Conservation (phyloP, 2,329 filamentous ascomycete species). For the Colletotrichum sublineola region DNA sequence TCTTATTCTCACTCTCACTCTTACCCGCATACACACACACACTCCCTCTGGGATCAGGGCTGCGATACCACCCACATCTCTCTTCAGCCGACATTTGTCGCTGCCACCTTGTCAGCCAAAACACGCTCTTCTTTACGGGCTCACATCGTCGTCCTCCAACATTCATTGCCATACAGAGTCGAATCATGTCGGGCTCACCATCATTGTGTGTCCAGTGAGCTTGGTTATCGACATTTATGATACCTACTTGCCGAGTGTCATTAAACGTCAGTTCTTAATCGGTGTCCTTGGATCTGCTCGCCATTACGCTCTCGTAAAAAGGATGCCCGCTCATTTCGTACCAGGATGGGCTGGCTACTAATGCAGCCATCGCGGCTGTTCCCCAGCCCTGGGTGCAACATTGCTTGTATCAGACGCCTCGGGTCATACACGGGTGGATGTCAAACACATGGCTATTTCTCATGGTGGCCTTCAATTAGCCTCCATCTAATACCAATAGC, state of each 20-base stretch:
- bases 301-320: background rate
- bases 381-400: background rate
- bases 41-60: background rate
- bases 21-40: too few species aligned
- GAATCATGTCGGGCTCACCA: background rate
- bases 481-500: background rate
- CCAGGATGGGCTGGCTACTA: background rate
- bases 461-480: background rate
- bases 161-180: background rate
- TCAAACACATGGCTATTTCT: background rate
- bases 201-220: background rate
- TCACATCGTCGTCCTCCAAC: background rate
- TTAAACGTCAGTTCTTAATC: background rate
- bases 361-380: background rate
- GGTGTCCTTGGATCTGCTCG: background rate
- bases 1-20: too few species aligned
- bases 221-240: background rate
- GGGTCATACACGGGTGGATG: background rate
- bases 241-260: too few species aligned
- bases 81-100: background rate
- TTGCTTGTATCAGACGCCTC: background rate
- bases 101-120: slow-evolving; percentile 1
- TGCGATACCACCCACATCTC: background rate
- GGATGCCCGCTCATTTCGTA: too few species aligned
- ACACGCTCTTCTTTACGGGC: background rate